Evolutionary conservation across 2,329 filamentous ascomycete genomes (phyloP), one percentile per base, ranked within the genome.

Genomic region (Emergomyces africanus): DNA sequence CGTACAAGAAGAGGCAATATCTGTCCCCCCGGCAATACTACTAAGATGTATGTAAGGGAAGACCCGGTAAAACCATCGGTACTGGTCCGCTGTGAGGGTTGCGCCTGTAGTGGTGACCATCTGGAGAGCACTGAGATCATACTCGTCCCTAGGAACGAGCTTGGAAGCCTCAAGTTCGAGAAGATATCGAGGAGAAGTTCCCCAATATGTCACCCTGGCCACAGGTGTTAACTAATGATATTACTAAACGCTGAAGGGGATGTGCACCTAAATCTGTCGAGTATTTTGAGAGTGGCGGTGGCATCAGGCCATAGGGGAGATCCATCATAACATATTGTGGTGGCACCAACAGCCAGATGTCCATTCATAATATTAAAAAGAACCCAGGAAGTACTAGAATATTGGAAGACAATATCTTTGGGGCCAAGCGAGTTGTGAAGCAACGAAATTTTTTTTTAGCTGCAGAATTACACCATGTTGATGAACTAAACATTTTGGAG

Each of bases 41-140:
- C 72, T 74, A 5, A 79, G 67, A 63, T 73, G 77, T 33, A 74
- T 65, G 23, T 41, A 61, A 6, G 69, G 74, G 62, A 75, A 78
- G 37, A 67, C 69, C 25, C 59, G 60, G 64, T 78, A 78, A 67
- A 78, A 77, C 72, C 75, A 79, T 46, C 70, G 66, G 59, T 75
- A 78, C 56, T 77, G 74, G 30, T 74, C 70, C 4, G 69, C 64
- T 1, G 75, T 72, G 10, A 79, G 66, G 1, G 75, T 72, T 4
- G 75, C 73, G 15, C 77, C 77, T 2, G 75, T 77, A 1, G 75
- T 77, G 51, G 76, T 76, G 5, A 78, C 72, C 60, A 77, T 75
- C 37, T 70, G 64, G 6, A 78, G 63, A 1, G 66, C 66, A 5
- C 66, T 67, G 23, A 78, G 70, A 59, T 77, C 69, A 59, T 74